These are phyloP conservation scores for Mycena epipterygia DNA, from an alignment of 768 basidiomycete genomes.

Conservation along the genomic window DNA sequence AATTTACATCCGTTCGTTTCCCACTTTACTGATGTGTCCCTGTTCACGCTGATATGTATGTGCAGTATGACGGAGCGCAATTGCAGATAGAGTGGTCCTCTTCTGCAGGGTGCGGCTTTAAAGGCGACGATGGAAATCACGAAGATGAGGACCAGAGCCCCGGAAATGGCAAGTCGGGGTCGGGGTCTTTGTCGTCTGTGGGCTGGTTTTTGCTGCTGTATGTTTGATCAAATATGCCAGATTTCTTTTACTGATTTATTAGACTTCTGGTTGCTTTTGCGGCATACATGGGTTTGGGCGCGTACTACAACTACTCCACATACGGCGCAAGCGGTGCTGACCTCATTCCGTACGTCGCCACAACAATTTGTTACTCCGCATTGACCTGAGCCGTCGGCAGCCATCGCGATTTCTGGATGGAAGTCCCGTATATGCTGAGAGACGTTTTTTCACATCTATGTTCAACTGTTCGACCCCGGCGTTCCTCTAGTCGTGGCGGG, in stretches of 20 bases:
- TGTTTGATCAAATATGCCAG: conserved; percentile 44
- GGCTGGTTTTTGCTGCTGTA: conserved; percentile 92
- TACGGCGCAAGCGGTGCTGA: conserved; percentile 89
- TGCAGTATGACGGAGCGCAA: conserved; percentile 66
- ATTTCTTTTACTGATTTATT: conserved; percentile 13
- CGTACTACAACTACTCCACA: conserved; percentile 90
- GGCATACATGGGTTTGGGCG: conserved; percentile 83
- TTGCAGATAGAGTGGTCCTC: conserved; percentile 74
- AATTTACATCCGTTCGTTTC: conserved; percentile 11
- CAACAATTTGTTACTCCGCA: neutral
- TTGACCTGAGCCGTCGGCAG: conserved; percentile 51
- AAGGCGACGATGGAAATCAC: conserved; percentile 41
- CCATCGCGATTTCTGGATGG: conserved; percentile 92
- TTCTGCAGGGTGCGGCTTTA: conserved; percentile 68
- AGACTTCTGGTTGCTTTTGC: conserved; percentile 76
- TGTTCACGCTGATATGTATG: neutral
- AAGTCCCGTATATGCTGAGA: conserved; percentile 87
- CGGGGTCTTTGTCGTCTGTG: conserved; percentile 76
- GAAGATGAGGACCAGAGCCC: conserved; percentile 40
- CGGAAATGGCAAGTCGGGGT: conserved; percentile 43
- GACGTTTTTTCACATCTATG: conserved; percentile 86
- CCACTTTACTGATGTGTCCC: neutral
- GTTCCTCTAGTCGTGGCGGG: conserved; percentile 73
- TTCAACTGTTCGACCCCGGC: conserved; percentile 77
- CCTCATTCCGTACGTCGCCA: conserved; percentile 79